A percentile compares a stretch with the other conserved stretches of the same genome.
These are phyloP conservation scores for Graphilbum ipis-grandicollis DNA, from an alignment of 2,329 filamentous ascomycete species.

Conservation along the genomic window DNA sequence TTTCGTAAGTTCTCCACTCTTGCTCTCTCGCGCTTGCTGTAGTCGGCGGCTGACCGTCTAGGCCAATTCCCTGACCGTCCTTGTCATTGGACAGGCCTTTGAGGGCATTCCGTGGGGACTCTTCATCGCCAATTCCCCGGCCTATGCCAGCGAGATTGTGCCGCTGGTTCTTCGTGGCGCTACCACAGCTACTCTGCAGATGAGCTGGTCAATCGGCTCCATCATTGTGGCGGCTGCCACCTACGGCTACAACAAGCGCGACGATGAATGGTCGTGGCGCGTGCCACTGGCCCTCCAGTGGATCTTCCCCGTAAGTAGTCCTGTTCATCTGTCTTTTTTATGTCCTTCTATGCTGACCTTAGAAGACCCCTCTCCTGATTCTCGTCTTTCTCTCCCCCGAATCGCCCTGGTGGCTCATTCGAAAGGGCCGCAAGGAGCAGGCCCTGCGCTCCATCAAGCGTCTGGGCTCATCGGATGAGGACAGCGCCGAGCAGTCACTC, in stretches of 20 bases:
- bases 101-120: slow-evolving; percentile 49
- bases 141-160: slow-evolving; percentile 44
- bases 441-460: slow-evolving; percentile 29
- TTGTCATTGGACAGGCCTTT: slow-evolving; percentile 37
- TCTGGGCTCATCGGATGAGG: slow-evolving; percentile 26
- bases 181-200: slow-evolving; percentile 45
- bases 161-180: slow-evolving; percentile 39
- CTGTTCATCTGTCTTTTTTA: background rate
- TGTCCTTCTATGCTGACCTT: background rate
- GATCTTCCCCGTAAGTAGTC: slow-evolving; percentile 31
- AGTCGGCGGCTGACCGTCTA: too few relatives aligned
- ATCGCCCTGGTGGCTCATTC: slow-evolving; percentile 38
- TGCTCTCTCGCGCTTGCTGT: slow-evolving; percentile 32
- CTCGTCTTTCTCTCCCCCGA: slow-evolving; percentile 33
- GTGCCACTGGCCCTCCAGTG: slow-evolving; percentile 39
- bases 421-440: slow-evolving; percentile 26
- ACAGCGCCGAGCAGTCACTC: slow-evolving; percentile 14
- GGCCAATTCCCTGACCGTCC: slow-evolving; percentile 10
- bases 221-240: slow-evolving; percentile 43
- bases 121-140: slow-evolving; percentile 47
- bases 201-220: slow-evolving; percentile 46
- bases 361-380: slow-evolving; percentile 23
- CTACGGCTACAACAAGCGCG: slow-evolving; percentile 29
- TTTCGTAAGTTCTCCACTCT: slow-evolving; percentile 24
- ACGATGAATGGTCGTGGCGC: slow-evolving; percentile 21